These are phyloP conservation scores for Hypoxylon sp. DNA, from an alignment of 2,329 filamentous ascomycete genomes.

Conservation along the genomic window DNA sequence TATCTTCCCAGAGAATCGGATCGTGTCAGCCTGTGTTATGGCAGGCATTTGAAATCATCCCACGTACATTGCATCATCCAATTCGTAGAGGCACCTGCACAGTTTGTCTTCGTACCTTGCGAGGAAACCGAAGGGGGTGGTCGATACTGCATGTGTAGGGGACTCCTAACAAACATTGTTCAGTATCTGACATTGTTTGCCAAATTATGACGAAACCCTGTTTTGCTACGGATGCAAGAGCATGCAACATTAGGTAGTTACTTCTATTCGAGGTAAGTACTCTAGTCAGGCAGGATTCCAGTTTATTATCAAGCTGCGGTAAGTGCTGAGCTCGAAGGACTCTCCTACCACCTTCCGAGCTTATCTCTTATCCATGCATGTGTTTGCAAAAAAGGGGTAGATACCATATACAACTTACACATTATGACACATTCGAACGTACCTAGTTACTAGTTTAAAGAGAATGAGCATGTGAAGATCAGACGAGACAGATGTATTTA, in stretches of 20 bases:
- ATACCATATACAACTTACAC: too few species aligned
- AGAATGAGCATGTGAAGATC: background rate
- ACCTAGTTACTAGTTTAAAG: background rate
- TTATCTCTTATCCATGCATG: background rate
- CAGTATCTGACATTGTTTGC: background rate
- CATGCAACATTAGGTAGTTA: background rate
- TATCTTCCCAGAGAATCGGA: conserved; percentile 13
- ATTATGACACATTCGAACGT: too few species aligned
- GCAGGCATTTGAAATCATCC: background rate
- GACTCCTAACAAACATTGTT: conserved; percentile 5
- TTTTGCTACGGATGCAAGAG: background rate
- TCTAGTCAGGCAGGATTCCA: background rate
- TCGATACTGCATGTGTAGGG: background rate
- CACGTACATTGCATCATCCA: conserved; percentile 8
- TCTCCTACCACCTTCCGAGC: background rate
- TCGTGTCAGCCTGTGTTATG: conserved; percentile 15
- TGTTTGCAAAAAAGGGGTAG: too few species aligned
- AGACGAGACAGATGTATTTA: conserved; percentile 2
- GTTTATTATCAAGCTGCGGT: background rate
- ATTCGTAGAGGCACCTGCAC: background rate
- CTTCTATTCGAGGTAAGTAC: background rate
- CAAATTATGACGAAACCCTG: background rate
- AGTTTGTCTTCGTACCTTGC: background rate
- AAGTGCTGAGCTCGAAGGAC: background rate
- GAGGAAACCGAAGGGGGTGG: conserved; percentile 1